Conservation (phyloP, 2,329 filamentous ascomycete genomes). For the Beauveria varroae region DNA sequence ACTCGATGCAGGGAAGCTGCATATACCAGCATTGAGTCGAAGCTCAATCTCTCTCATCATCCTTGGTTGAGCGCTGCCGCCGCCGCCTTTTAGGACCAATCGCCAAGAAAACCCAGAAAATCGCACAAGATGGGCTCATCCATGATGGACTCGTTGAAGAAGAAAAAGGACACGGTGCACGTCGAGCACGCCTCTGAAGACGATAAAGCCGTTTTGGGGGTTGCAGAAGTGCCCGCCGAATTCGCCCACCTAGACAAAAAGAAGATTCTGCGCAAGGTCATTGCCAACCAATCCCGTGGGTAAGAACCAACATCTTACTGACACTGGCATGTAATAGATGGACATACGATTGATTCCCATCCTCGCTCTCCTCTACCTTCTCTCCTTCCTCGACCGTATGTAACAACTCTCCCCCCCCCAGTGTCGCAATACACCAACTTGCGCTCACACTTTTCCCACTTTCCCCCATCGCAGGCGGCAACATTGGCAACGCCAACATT, state of each 20-base stretch:
- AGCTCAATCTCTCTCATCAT: not conserved
- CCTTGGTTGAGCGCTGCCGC: not conserved
- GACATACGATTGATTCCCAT: slow-evolving; percentile 40
- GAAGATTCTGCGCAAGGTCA: slow-evolving; percentile 42
- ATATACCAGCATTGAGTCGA: no score
- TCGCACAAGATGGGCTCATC: not conserved
- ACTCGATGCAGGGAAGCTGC: no score
- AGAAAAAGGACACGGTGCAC: not conserved
- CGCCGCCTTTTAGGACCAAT: not conserved
- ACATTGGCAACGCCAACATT: slow-evolving; percentile 15
- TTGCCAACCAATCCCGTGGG: not conserved
- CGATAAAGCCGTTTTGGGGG: not conserved
- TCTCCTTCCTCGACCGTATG: slow-evolving; percentile 53
- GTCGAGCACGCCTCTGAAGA: not conserved
- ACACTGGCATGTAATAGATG: slow-evolving; percentile 24
- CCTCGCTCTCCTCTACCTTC: slow-evolving; percentile 56
- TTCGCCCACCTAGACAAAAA: slow-evolving; percentile 41
- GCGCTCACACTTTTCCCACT: not conserved
- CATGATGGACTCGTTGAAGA: not conserved
- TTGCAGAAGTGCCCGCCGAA: not conserved
- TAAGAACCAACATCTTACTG: not conserved
- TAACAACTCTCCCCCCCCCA: not conserved
- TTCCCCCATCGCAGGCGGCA: slow-evolving; percentile 3
- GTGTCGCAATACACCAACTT: not conserved
- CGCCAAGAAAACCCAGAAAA: not conserved